Conservation (phyloP, 176 grass and related monocot genomes). For the Chrysopogon serrulatus region DNA sequence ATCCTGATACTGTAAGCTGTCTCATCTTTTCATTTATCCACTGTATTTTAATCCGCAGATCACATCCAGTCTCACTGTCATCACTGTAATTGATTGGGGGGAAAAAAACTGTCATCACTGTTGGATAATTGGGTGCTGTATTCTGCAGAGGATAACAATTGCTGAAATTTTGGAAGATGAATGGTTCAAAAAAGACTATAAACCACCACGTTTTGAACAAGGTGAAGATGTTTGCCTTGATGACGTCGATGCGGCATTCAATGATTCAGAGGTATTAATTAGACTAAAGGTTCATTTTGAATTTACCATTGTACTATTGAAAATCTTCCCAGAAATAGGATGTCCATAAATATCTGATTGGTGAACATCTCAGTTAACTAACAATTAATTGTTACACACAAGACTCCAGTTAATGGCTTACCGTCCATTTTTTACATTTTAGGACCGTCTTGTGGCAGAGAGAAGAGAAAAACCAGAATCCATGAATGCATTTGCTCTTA, state of each 20-base stretch:
- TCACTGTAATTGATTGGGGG: too few relatives aligned
- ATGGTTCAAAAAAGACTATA: conserved; percentile 97
- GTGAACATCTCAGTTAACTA: neutral
- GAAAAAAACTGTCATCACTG: neutral
- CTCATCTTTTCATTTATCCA: neutral
- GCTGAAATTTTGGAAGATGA: conserved; percentile 85
- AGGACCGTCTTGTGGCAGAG: conserved; percentile 91
- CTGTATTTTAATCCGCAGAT: neutral
- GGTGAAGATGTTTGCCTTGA: conserved; percentile 74
- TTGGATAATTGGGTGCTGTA: neutral
- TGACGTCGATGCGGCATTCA: conserved; percentile 86
- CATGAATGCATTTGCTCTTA: conserved; percentile 99
- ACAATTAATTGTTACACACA: neutral
- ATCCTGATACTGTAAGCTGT: conserved; percentile 73
- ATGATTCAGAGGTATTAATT: conserved; percentile 70
- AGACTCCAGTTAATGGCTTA: neutral
- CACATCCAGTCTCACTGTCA: neutral
- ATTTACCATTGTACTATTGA: neutral
- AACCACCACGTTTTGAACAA: conserved; percentile 73
- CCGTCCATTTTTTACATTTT: neutral
- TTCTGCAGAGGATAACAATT: conserved; percentile 80
- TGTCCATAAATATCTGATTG: neutral
- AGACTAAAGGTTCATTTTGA: neutral
- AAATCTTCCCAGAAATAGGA: neutral
- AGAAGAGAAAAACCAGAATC: conserved; percentile 87